These are phyloP conservation scores for Apophysomyces trapeziformis DNA, from an alignment of 371 early-diverging fungal species.

Conservation along the genomic window DNA sequence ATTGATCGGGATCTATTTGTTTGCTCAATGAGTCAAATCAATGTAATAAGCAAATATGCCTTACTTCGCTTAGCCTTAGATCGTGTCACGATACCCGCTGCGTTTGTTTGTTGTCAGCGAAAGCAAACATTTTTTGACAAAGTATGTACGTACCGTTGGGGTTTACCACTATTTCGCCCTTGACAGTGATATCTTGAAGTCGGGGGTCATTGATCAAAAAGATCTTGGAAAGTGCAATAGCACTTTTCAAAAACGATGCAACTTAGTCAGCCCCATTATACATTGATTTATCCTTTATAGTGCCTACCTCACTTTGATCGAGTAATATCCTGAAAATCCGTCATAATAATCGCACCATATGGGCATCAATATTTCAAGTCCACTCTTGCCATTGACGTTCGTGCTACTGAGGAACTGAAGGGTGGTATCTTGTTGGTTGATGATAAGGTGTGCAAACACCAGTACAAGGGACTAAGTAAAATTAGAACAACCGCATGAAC, in stretches of 20 bases:
- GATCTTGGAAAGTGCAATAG: constrained; percentile 79
- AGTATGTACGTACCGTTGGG: constrained; percentile 55
- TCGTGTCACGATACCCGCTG: constrained; percentile 61
- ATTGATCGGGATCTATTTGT: constrained; percentile 77
- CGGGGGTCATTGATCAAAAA: constrained; percentile 70
- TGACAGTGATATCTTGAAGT: constrained; percentile 68
- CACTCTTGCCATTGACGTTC: constrained; percentile 59
- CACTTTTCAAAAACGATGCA: constrained; percentile 43
- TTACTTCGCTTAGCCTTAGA: constrained; percentile 60
- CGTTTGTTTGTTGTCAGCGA: neutral
- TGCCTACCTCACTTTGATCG: constrained; percentile 75
- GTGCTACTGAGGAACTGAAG: constrained; percentile 67
- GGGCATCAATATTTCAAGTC: constrained; percentile 69
- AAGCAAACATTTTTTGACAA: neutral
- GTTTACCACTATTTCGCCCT: constrained; percentile 80
- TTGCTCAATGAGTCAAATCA: neutral
- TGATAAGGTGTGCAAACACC: constrained; percentile 85
- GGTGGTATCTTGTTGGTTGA: constrained; percentile 70
- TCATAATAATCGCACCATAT: constrained; percentile 81
- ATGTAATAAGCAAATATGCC: neutral
- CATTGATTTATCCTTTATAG: neutral
- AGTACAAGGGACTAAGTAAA: constrained; percentile 75
- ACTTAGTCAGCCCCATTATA: neutral
- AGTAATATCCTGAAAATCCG: constrained; percentile 76
- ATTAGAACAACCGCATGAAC: neutral